phyloP scores from a whole-genome alignment of 1,284 basidiomycete species.

The Apiotrichum laibachii region DNA sequence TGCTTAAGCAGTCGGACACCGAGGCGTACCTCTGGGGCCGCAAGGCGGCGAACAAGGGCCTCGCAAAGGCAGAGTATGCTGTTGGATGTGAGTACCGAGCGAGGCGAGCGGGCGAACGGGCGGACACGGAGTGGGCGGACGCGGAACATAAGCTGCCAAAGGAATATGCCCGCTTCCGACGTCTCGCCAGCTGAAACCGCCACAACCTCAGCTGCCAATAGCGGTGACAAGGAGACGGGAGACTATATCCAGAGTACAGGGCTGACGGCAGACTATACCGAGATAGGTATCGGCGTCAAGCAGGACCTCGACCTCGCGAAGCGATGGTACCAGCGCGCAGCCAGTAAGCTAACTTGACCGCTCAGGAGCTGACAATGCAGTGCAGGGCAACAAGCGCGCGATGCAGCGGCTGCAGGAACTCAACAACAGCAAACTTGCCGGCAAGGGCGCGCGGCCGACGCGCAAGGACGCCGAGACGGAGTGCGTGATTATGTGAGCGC shows the following conservation, averaged over 20 bases:
- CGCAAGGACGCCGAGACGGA: slow-evolving; percentile 88
- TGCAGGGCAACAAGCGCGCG: slow-evolving; percentile 48
- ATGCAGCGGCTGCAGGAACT: slow-evolving; percentile 89
- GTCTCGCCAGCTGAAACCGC: too few relatives aligned
- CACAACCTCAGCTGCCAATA: too few relatives aligned
- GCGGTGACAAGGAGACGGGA: too few relatives aligned
- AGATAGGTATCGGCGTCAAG: slow-evolving; percentile 96
- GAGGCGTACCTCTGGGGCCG: slow-evolving; percentile 97
- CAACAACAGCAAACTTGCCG: slow-evolving; percentile 48
- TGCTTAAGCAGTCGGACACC: slow-evolving; percentile 93
- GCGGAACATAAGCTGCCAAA: too few relatives aligned
- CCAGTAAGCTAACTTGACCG: slow-evolving; percentile 62
- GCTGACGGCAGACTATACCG: slow-evolving; percentile 68
- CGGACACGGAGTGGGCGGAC: too few relatives aligned
- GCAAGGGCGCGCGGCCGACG: slow-evolving; percentile 70
- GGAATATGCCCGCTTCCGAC: too few relatives aligned
- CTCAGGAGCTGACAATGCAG: slow-evolving; percentile 19
- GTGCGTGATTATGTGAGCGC: slow-evolving; percentile 69
- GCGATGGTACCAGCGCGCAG: slow-evolving; percentile 97
- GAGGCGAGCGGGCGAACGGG: too few relatives aligned
- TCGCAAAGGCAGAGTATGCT: slow-evolving; percentile 92
- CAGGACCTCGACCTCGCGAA: slow-evolving; percentile 94
- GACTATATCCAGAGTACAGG: too few relatives aligned
- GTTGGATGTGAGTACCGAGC: slow-evolving; percentile 63
- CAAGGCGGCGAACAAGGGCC: slow-evolving; percentile 85